Evolutionary conservation across 345 rosid species (phyloP).

Genomic region (Reutealis trisperma): DNA sequence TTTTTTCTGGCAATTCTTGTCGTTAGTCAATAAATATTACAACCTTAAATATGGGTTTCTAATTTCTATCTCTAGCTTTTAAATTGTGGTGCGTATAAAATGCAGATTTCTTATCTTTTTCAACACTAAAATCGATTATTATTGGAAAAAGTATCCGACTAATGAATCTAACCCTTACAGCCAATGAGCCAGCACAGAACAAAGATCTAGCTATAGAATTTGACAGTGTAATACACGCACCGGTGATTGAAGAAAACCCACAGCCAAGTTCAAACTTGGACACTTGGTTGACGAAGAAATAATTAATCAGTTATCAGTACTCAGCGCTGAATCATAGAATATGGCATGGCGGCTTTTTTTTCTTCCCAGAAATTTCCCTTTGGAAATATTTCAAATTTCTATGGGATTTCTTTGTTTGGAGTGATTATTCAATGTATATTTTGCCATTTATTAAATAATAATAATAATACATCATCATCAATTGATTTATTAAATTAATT

Average conservation of each 20-base stretch:
- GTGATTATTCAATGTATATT: too few relatives aligned
- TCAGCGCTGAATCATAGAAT: too few relatives aligned
- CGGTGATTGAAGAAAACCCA: not conserved
- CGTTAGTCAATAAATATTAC: not conserved
- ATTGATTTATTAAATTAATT: too few relatives aligned
- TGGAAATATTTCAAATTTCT: not conserved
- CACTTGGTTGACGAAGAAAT: not conserved
- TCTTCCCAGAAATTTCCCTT: not conserved
- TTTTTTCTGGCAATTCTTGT: not conserved
- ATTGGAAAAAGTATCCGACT: not conserved
- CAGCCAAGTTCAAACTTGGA: not conserved
- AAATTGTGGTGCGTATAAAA: not conserved
- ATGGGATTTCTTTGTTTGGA: too few relatives aligned
- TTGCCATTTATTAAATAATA: too few relatives aligned
- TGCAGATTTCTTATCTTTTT: not conserved
- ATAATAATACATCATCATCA: too few relatives aligned
- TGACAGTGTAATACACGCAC: not conserved
- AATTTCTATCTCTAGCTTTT: not conserved
- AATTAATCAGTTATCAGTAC: too few relatives aligned
- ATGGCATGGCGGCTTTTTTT: not conserved
- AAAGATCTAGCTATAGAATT: not conserved
- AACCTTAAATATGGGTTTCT: not conserved
- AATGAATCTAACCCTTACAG: not conserved
- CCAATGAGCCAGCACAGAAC: not conserved
- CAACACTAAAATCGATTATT: not conserved